Conservation (phyloP, 495 filamentous ascomycete genomes). For the Neurospora sp. region DNA sequence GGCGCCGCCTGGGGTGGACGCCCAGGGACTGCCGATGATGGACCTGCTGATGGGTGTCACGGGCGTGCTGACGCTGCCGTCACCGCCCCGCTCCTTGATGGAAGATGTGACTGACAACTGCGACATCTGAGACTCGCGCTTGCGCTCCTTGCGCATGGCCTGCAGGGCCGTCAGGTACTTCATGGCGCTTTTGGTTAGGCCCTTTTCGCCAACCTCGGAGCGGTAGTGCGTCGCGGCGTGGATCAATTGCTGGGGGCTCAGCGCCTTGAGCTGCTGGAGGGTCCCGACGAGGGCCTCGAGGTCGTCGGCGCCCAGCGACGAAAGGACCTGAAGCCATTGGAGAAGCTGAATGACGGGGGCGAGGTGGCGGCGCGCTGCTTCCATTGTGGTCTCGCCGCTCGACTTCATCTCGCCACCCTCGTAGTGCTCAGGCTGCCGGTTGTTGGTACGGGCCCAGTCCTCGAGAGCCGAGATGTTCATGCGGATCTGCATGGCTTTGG, state of each 20-base stretch:
- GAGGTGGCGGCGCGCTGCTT: conserved; percentile 73
- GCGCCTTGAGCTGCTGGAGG: conserved; percentile 71
- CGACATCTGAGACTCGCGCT: conserved; percentile 16
- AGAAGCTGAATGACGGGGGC: conserved; percentile 88
- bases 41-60: background rate
- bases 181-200: conserved; percentile 72
- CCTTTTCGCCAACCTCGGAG: conserved; percentile 90
- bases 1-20: conserved; percentile 22
- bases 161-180: conserved; percentile 79
- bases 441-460: conserved; percentile 92
- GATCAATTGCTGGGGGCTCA: conserved; percentile 82
- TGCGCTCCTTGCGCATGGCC: conserved; percentile 44
- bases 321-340: conserved; percentile 97
- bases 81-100: conserved; percentile 13
- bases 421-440: conserved; percentile 89
- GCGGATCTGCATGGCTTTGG: conserved; percentile 98
- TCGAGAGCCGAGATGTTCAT: conserved; percentile 96
- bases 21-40: conserved; percentile 16
- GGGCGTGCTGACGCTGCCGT: background rate
- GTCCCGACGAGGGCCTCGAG: conserved; percentile 76
- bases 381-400: conserved; percentile 78
- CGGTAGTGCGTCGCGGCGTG: conserved; percentile 89
- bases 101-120: conserved; percentile 20
- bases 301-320: conserved; percentile 80
- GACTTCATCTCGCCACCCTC: conserved; percentile 80